phyloP scores from a whole-genome alignment of 1,284 basidiomycete species.

The Puccinia hordei region DNA sequence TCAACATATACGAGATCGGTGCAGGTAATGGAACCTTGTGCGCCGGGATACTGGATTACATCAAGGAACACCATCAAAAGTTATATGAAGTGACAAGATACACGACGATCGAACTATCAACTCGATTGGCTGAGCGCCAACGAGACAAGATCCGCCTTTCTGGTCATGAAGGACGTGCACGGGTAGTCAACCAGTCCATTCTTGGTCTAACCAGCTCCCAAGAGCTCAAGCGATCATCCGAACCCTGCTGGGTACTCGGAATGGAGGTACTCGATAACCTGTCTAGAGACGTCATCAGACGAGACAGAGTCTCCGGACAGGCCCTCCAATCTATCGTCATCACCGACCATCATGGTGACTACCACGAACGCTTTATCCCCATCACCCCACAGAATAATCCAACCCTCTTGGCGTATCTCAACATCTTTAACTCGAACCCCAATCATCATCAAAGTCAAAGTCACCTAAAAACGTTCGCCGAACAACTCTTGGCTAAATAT shows the following conservation, averaged over 20 bases:
- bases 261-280: constrained; percentile 78
- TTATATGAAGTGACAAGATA: constrained; percentile 88
- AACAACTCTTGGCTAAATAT: constrained; percentile 58
- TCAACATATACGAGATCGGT: constrained; percentile 94
- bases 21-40: constrained; percentile 96
- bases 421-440: constrained; percentile 62
- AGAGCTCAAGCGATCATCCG: constrained; percentile 80
- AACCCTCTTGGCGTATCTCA: constrained; percentile 70
- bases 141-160: constrained; percentile 55
- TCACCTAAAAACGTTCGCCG: constrained; percentile 57
- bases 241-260: constrained; percentile 44
- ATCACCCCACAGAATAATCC: constrained; percentile 70
- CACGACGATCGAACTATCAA: constrained; percentile 90
- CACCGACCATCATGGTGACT: constrained; percentile 80
- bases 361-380: constrained; percentile 78
- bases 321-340: constrained; percentile 83
- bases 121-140: constrained; percentile 75
- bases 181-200: constrained; percentile 50
- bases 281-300: constrained; percentile 91
- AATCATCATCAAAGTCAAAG: constrained; percentile 67
- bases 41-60: constrained; percentile 77
- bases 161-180: constrained; percentile 27
- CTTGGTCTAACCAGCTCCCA: constrained; percentile 56
- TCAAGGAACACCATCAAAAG: constrained; percentile 78
- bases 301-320: constrained; percentile 71